Percentiles rank a stretch among this genome's conserved stretches.
Conservation (phyloP, 768 basidiomycete species). For the Auriscalpium microsporum region DNA sequence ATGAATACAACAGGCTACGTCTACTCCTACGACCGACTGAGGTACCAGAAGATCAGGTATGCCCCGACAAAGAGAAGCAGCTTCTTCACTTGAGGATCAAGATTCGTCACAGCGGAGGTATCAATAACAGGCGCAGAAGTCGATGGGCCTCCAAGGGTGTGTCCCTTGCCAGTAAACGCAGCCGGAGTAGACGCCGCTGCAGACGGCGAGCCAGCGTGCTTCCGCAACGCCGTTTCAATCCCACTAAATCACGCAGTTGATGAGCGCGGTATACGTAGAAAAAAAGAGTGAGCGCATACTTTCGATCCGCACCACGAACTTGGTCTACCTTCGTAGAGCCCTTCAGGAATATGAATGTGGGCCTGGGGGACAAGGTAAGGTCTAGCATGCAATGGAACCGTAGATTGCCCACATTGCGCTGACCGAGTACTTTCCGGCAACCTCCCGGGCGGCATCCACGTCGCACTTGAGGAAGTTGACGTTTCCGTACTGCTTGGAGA, state of each 20-base stretch:
- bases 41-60: conserved; percentile 51
- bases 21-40: conserved; percentile 16
- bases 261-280: neutral
- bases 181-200: conserved; percentile 27
- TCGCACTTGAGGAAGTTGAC: conserved; percentile 85
- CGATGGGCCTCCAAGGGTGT: conserved; percentile 52
- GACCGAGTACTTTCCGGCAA: conserved; percentile 54
- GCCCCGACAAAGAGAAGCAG: conserved; percentile 51
- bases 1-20: neutral
- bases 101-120: conserved; percentile 33
- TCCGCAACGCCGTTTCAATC: conserved; percentile 50
- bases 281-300: conserved; percentile 31
- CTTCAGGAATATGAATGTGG: conserved; percentile 74
- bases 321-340: conserved; percentile 58
- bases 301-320: conserved; percentile 63
- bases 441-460: conserved; percentile 62
- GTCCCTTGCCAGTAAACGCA: conserved; percentile 65
- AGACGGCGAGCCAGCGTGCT: conserved; percentile 31
- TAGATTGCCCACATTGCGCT: conserved; percentile 56
- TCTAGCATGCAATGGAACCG: neutral
- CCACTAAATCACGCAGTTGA: conserved; percentile 30
- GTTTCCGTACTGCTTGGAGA: conserved; percentile 57
- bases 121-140: conserved; percentile 27
- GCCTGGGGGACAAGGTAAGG: conserved; percentile 38
- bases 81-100: conserved; percentile 63